Evolutionary conservation across 371 early-diverging fungal genomes (phyloP), one percentile per base, ranked within the genome.

Genomic region (Mortierella sp.): DNA sequence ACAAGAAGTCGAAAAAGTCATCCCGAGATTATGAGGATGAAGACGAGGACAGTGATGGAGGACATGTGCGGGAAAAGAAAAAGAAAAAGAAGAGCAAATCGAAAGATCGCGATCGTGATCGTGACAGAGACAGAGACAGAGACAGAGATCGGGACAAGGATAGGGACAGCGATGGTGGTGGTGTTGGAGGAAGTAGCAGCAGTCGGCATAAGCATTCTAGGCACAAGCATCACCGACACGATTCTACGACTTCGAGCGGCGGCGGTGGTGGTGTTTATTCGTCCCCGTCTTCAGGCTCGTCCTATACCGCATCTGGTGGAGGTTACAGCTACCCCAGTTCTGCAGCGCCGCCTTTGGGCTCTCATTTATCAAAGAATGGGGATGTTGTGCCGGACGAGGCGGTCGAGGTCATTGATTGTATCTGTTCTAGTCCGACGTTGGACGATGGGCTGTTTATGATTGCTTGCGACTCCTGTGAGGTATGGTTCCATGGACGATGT

Each of bases 391-490:
- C 31, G 24, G 69, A 60, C 8, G 64, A 65, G 12, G 37, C 44
- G 15, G 64, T 44, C 0, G 91, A 90, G 44, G 70, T 83, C 15
- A 89, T 90, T 37, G 80, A 83, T 23, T 93, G 93, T 72, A 86
- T 91, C 17, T 93, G 93, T 59, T 81, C 82, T 6, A 80, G 86
- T 52, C 90, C 91, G 6, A 81, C 82, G 3, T 50, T 87, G 21
- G 93, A 93, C 63, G 84, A 92, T 69, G 92, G 92, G 27, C 82
- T 83, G 42, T 90, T 93, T 60, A 93, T 93, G 93, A 85, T 93
- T 65, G 90, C 89, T 39, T 93, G 93, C 61, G 92, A 93, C 66
- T 59, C 65, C 12, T 93, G 93, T 70, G 82, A 87, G 66, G 86
- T 84, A 60, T 93, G 93, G 93, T 91, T 89, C 79, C 93, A 93